phyloP scores from a whole-genome alignment of 2,329 filamentous ascomycete genomes.

The Aspergillus tubingensis region DNA sequence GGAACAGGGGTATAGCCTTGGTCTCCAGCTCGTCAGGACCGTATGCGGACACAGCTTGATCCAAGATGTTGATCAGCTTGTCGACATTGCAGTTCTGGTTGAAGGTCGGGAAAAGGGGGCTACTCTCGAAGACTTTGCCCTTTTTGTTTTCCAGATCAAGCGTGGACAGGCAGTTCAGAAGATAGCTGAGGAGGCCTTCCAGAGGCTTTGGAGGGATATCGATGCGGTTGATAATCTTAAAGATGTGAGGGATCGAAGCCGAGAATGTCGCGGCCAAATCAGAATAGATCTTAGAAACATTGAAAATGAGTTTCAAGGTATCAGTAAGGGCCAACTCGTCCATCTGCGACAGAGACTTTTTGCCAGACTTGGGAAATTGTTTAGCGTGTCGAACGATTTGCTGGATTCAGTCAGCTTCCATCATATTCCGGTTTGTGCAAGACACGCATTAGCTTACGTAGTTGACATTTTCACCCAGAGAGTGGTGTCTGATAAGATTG shows the following conservation, averaged over 20 bases:
- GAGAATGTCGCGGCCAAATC: constrained; percentile 65
- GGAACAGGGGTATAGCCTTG: constrained; percentile 70
- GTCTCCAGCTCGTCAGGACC: constrained; percentile 70
- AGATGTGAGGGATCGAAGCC: constrained; percentile 67
- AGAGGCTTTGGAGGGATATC: constrained; percentile 66
- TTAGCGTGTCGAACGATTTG: constrained; percentile 72
- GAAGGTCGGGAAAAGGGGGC: constrained; percentile 66
- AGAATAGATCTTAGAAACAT: constrained; percentile 74
- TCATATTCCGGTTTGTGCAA: too few relatives aligned
- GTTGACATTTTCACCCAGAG: constrained; percentile 68
- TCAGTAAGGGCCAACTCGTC: constrained; percentile 79
- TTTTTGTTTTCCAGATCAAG: constrained; percentile 66
- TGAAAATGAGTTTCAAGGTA: constrained; percentile 85
- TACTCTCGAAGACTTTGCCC: constrained; percentile 44
- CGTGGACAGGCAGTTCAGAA: constrained; percentile 81
- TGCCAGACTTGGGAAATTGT: constrained; percentile 49
- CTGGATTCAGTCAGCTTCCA: constrained; percentile 31
- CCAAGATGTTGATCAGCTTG: constrained; percentile 70
- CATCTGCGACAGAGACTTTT: constrained; percentile 48
- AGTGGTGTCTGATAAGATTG: constrained; percentile 65
- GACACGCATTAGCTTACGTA: constrained; percentile 38
- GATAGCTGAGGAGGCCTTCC: constrained; percentile 67
- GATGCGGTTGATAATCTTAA: constrained; percentile 67
- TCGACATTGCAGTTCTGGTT: constrained; percentile 62
- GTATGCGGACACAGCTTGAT: constrained; percentile 65